Base-by-base conservation (phyloP, 352 stramenopile genomes). In the Pythium brassicae region DNA sequence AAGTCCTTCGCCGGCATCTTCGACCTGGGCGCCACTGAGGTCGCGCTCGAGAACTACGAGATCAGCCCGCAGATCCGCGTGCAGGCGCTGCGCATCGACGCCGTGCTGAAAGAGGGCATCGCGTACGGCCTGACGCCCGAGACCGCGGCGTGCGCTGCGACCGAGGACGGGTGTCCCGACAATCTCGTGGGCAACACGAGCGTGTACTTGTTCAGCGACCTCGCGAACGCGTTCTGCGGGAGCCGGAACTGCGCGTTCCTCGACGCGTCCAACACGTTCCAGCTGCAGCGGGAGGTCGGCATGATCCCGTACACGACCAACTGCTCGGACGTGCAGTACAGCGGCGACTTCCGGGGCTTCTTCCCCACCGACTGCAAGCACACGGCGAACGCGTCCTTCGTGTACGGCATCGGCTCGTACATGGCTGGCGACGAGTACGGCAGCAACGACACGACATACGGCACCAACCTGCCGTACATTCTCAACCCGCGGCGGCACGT, bases 381-480 rank as follows among this genome's bases (percentile, higher is more conserved):
- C 14, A 20, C 69, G 2, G 27, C 42, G 0, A 68, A 81, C 53
- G 48, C 63, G 22, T 63, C 61, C 9, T 60, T 84, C 15, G 26
- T 23, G 15, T 51, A 51, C 46, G 46, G 46, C 46, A 40, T 51
- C 27, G 46, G 46, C 15, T 78, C 74, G 52, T 76, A 78, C 61
- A 73, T 84, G 52, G 53, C 62, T 2, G 74, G 66, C 17, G 67
- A 77, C 25, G 59, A 68, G 12, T 84, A 70, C 47, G 61, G 61
- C 23, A 50, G 34, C 35, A 51, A 55, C 34, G 43, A 57, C 45
- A 55, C 42, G 4, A 26, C 50, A 3, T 58, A 55, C 25, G 64
- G 50, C 9, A 57, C 55, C 11, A 35, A 61, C 10, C 39, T 55
- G 43, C 66, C 69, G 19, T 80, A 68, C 53, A 66, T 84, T 29